A percentile compares a stretch with the other conserved stretches of the same genome.
Evolutionary conservation across 2,329 filamentous ascomycete genomes (phyloP).

Genomic region (Ophiosphaerella narmari): DNA sequence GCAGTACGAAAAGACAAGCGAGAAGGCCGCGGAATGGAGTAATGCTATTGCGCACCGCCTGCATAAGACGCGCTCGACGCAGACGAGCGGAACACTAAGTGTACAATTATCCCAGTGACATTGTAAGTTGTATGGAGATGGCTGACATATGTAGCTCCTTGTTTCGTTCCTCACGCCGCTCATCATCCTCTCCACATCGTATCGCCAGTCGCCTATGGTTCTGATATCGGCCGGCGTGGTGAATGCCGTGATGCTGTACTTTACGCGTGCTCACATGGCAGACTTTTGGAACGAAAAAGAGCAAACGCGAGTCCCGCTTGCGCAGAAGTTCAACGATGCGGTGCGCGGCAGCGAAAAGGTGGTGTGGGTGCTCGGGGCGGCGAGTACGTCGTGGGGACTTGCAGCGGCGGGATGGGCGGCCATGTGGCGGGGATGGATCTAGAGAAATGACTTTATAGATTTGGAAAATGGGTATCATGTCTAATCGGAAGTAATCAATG

Average conservation of each 20-base stretch:
- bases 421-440: conserved; percentile 10
- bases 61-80: conserved; percentile 43
- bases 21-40: conserved; percentile 46
- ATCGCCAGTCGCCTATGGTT: conserved; percentile 3
- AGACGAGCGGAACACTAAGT: conserved; percentile 37
- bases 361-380: conserved; percentile 25
- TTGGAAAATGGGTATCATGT: neutral
- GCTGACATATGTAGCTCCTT: conserved; percentile 16
- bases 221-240: conserved; percentile 13
- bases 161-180: conserved; percentile 29
- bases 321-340: conserved; percentile 45
- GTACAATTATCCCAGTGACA: conserved; percentile 19
- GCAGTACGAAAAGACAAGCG: conserved; percentile 39
- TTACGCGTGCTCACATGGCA: conserved; percentile 33
- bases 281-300: conserved; percentile 40
- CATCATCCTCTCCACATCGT: conserved; percentile 15
- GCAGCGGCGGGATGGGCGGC: conserved; percentile 22
- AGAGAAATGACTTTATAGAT: neutral
- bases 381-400: conserved; percentile 25
- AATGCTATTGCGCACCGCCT: conserved; percentile 38
- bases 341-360: conserved; percentile 38
- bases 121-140: neutral
- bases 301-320: conserved; percentile 41
- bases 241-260: conserved; percentile 17
- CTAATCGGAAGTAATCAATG: no score